Base-by-base conservation (phyloP, 2,329 filamentous ascomycete species). In the Sphaerostilbella broomeana region DNA sequence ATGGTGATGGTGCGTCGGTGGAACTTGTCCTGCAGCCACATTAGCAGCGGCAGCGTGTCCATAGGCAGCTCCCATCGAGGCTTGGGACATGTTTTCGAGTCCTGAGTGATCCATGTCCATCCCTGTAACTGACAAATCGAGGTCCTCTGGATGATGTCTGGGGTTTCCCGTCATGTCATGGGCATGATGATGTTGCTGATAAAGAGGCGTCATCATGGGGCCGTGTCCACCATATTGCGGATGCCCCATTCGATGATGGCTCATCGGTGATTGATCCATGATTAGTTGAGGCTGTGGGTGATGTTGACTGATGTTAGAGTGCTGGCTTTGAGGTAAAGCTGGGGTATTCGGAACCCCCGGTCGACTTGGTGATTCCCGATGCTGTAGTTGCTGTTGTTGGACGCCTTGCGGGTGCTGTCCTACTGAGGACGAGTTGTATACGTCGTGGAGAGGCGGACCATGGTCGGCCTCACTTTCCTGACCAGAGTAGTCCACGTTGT, bases 1-100 rank as follows among this genome's bases (percentile, higher is more conserved):
- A 52, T 89, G 86, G 53, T 95, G 88, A 53, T 90, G 86, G 56
- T 94, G 86, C 32, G 76, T 77, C 25, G 75, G 73, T 17, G 68
- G 64, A 21, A 68, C 65, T 24, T 68, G 65, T 13, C 48, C 38
- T 22, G 55, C 48, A 3, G 37, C 47, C 11, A 52, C 51, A 6
- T 52, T 50, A 4, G 51, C 53, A 4, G 63, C 55, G 38, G 69
- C 55, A 38, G 68, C 54, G 52, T 74, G 63, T 44, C 65, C 63
- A 45, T 77, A 76, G 9, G 68, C 61, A 13, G 64, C 64, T n/a
- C 71, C 68, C 54, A 79, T 62, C 4, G 72, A 64, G 9, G 65
- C 64, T 38, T 72, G 69, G 46, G 74, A 69, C 63, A 77, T 75
- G 32, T 66, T 66, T 27, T 75, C 69, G 33, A 81, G 64, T 33